These are phyloP conservation scores for Diaporthe sp. DNA, from an alignment of 2,329 filamentous ascomycete species.

Conservation along the genomic window DNA sequence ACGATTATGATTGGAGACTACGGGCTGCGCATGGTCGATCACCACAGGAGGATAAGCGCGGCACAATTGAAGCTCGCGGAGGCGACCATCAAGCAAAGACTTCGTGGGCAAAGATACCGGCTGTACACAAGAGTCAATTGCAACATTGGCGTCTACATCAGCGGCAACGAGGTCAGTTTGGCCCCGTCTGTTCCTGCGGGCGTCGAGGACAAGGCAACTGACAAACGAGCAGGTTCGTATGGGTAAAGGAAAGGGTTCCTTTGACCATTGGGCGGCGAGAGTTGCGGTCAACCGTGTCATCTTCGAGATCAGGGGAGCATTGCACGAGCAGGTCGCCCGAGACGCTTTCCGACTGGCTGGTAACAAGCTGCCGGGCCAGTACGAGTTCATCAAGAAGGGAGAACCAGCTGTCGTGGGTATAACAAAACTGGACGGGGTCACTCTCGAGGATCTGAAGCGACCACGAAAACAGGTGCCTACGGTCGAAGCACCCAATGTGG, in stretches of 20 bases:
- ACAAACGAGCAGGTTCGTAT: conserved; percentile 78
- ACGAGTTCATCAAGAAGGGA: conserved; percentile 94
- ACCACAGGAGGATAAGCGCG: conserved; percentile 91
- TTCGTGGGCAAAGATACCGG: conserved; percentile 92
- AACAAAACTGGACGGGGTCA: conserved; percentile 89
- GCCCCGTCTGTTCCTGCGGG: background rate
- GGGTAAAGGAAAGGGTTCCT: conserved; percentile 98
- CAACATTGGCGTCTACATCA: conserved; percentile 95
- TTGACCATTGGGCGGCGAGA: conserved; percentile 95
- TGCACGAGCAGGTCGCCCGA: conserved; percentile 94
- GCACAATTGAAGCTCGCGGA: conserved; percentile 90
- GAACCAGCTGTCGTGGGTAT: conserved; percentile 92
- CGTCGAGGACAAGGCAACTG: background rate
- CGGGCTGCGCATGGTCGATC: conserved; percentile 92
- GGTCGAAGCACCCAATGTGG: conserved; percentile 52
- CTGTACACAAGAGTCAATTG: conserved; percentile 92
- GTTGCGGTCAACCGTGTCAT: conserved; percentile 92
- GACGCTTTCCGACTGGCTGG: conserved; percentile 96
- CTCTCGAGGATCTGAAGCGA: conserved; percentile 85
- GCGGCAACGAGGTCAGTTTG: conserved; percentile 84
- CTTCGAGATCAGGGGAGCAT: conserved; percentile 90
- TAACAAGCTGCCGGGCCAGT: conserved; percentile 92
- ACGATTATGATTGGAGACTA: conserved; percentile 98
- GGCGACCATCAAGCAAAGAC: conserved; percentile 89
- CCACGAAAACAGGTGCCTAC: conserved; percentile 77